These are phyloP conservation scores for Penicillium angulare DNA, from an alignment of 495 filamentous ascomycete genomes.

Conservation along the genomic window DNA sequence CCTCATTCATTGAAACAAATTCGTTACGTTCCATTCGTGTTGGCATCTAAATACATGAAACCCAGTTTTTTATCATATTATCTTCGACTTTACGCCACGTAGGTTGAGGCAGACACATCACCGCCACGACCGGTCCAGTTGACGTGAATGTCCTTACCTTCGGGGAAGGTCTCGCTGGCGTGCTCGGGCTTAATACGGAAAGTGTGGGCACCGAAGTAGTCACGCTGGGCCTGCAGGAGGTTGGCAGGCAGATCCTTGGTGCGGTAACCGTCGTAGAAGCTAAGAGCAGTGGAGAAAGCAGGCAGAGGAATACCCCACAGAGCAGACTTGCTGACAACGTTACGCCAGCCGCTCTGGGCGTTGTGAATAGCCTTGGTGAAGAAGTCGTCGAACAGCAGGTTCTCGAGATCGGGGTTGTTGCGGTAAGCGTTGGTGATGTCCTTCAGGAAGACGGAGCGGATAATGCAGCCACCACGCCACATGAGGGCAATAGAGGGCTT, in stretches of 20 bases:
- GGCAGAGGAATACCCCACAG: slow-evolving; percentile 93
- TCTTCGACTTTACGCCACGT: slow-evolving; percentile 72
- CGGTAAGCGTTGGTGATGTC: slow-evolving; percentile 98
- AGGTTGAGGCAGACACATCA: slow-evolving; percentile 94
- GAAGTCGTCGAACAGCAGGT: slow-evolving; percentile 97
- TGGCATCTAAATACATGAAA: slow-evolving; percentile 35
- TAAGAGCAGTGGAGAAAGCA: slow-evolving; percentile 91
- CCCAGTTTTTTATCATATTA: slow-evolving; percentile 27
- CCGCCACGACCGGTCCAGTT: slow-evolving; percentile 99
- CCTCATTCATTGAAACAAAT: slow-evolving; percentile 3
- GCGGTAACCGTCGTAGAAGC: slow-evolving; percentile 98
- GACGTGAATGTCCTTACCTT: slow-evolving; percentile 90
- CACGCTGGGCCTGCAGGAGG: slow-evolving; percentile 95
- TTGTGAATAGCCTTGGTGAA: slow-evolving; percentile 98
- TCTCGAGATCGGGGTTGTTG: slow-evolving; percentile 91
- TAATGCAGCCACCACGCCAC: slow-evolving; percentile 99
- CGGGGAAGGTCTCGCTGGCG: slow-evolving; percentile 79
- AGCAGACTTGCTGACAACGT: slow-evolving; percentile 87
- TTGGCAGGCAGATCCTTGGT: slow-evolving; percentile 94
- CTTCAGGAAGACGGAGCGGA: slow-evolving; percentile 99
- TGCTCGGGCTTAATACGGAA: slow-evolving; percentile 94
- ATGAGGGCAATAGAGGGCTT: slow-evolving; percentile 99
- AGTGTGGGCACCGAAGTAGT: slow-evolving; percentile 99
- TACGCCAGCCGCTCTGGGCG: slow-evolving; percentile 93
- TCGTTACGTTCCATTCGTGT: slow-evolving; percentile 30